Conservation (phyloP, 2,329 filamentous ascomycete species). For the Albifimbria verrucaria region DNA sequence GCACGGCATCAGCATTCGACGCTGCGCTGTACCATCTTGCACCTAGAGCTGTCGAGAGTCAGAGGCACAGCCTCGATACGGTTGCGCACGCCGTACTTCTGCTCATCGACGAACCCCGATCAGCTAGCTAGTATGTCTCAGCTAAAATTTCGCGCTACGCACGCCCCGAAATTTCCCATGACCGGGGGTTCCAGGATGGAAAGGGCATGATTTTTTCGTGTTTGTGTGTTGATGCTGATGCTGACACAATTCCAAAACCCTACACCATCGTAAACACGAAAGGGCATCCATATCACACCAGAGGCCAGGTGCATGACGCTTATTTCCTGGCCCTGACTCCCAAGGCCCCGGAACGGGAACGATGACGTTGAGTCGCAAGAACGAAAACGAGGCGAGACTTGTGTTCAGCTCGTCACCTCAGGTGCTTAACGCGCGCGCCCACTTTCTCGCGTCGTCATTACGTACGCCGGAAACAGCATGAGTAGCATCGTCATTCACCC, state of each 20-base stretch:
- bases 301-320: not conserved
- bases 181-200: too few relatives aligned
- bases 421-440: not conserved
- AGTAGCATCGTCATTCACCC: not conserved
- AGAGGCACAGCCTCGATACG: not conserved
- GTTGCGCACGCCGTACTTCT: not conserved
- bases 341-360: not conserved
- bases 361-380: not conserved
- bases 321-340: not conserved
- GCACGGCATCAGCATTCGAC: not conserved
- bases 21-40: not conserved
- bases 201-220: too few relatives aligned
- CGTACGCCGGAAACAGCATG: not conserved
- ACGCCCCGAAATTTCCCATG: not conserved
- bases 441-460: not conserved
- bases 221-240: not conserved
- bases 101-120: not conserved
- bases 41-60: not conserved
- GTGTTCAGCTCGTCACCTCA: too few relatives aligned
- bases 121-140: not conserved
- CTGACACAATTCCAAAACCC: not conserved
- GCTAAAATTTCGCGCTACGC: not conserved
- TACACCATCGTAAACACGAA: not conserved
- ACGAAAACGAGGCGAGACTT: too few relatives aligned
- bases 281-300: too few relatives aligned